Conservation (phyloP, 768 basidiomycete species). For the Ramaria sp. region DNA sequence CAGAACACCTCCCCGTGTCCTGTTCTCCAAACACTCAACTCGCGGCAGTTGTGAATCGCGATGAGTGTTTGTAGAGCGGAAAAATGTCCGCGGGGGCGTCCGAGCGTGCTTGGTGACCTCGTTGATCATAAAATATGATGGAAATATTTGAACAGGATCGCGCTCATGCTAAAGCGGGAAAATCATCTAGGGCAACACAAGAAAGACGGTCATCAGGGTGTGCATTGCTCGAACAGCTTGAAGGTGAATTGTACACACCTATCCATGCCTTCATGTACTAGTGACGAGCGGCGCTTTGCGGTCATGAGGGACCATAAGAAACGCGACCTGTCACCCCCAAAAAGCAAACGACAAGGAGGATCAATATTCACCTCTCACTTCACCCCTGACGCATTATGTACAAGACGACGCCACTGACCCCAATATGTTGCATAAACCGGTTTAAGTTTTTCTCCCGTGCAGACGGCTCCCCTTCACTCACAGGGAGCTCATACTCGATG, state of each 20-base stretch:
- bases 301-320: conserved; percentile 8
- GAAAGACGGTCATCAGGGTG: neutral
- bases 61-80: neutral
- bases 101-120: neutral
- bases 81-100: neutral
- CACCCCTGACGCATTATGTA: neutral
- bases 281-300: conserved; percentile 2
- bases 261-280: neutral
- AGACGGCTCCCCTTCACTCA: conserved; percentile 1
- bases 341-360: neutral
- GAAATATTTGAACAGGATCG: neutral
- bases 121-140: neutral
- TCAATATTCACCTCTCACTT: conserved; percentile 1
- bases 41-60: neutral
- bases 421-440: conserved; percentile 9
- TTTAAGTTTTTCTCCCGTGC: conserved; percentile 6
- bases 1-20: neutral
- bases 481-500: conserved; percentile 31
- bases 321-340: conserved; percentile 6
- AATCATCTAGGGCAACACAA: neutral
- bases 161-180: neutral
- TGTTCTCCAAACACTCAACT: neutral
- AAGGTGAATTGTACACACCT: neutral
- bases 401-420: conserved; percentile 6
- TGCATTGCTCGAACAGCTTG: neutral